phyloP scores from a whole-genome alignment of 2,329 filamentous ascomycete species.

The Exophiala oligosperma region DNA sequence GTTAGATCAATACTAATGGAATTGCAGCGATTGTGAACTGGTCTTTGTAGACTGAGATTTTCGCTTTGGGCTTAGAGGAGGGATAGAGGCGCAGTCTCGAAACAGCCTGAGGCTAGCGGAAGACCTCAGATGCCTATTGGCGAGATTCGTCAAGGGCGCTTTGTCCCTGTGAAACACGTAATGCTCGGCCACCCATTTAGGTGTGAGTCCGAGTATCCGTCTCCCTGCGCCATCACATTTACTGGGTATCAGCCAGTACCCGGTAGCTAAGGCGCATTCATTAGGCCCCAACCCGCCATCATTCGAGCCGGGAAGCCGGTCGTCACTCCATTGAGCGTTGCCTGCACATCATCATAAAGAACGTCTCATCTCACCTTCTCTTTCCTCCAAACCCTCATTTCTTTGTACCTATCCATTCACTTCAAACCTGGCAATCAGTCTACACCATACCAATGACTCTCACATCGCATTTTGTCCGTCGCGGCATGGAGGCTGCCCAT shows the following conservation, averaged over 20 bases:
- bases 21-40: too few species aligned
- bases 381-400: constrained; percentile 1
- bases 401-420: background rate
- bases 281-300: too few species aligned
- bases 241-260: background rate
- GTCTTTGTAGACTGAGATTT: too few species aligned
- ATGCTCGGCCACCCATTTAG: background rate
- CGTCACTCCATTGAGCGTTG: too few species aligned
- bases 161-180: constrained; percentile 3
- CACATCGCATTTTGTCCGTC: constrained; percentile 34
- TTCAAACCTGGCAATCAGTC: background rate
- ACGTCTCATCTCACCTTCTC: background rate
- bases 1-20: too few species aligned
- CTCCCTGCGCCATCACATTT: background rate
- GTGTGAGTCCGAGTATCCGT: too few species aligned
- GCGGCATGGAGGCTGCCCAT: constrained; percentile 36
- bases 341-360: constrained; percentile 5
- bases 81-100: too few species aligned
- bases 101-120: background rate
- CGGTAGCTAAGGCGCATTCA: background rate
- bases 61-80: too few species aligned
- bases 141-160: background rate
- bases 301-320: too few species aligned
- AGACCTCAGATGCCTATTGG: background rate
- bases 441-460: constrained; percentile 15